A percentile compares a stretch with the other conserved stretches of the same genome.
Conservation (phyloP, 2,329 filamentous ascomycete species). For the Lachnellula suecica region DNA sequence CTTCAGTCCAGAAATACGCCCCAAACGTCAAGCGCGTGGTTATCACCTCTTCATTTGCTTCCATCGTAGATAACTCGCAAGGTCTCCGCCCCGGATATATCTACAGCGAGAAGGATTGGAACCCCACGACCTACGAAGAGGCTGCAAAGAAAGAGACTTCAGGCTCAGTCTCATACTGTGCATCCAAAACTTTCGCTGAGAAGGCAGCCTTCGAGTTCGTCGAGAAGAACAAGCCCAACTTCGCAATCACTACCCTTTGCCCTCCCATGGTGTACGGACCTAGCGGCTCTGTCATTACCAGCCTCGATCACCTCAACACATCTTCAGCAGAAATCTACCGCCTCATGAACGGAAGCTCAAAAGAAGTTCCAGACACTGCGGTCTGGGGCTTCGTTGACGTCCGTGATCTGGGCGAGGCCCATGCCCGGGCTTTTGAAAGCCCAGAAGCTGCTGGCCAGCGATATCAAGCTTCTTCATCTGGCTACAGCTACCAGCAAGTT, state of each 20-base stretch:
- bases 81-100: constrained; percentile 46
- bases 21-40: constrained; percentile 37
- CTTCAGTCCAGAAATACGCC: constrained; percentile 41
- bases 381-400: constrained; percentile 53
- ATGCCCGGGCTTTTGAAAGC: constrained; percentile 55
- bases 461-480: constrained; percentile 58
- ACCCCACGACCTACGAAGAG: constrained; percentile 47
- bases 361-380: constrained; percentile 51
- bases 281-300: constrained; percentile 57
- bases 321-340: constrained; percentile 68
- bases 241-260: constrained; percentile 59
- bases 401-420: constrained; percentile 59
- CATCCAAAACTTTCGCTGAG: constrained; percentile 63
- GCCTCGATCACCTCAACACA: constrained; percentile 63
- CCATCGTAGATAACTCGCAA: constrained; percentile 53
- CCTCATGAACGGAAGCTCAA: constrained; percentile 58
- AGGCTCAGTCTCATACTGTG: constrained; percentile 27
- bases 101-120: constrained; percentile 54
- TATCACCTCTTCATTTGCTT: constrained; percentile 64
- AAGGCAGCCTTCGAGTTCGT: constrained; percentile 63
- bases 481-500: constrained; percentile 60
- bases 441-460: constrained; percentile 57
- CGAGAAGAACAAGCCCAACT: constrained; percentile 49
- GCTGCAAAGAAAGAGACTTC: constrained; percentile 28
- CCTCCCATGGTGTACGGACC: constrained; percentile 63